Percentiles rank a stretch among this genome's conserved stretches.
Evolutionary conservation across 306 rosid genomes (phyloP).

Genomic region (Gleditsia sinensis): DNA sequence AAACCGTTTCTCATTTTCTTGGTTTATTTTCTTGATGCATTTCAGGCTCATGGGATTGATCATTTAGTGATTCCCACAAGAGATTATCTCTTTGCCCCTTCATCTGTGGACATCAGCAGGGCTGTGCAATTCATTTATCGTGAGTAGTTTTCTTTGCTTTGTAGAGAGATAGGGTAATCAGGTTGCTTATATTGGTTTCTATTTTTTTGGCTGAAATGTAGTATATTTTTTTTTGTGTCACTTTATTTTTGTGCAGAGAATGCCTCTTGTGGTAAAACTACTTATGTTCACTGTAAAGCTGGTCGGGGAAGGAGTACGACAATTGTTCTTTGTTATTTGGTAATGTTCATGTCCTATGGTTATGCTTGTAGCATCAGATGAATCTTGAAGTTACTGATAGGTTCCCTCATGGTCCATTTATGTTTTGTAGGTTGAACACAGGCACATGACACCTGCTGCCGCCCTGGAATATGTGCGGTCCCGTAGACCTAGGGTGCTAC

Average conservation of each 20-base stretch:
- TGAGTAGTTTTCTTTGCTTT: constrained; percentile 42
- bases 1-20: not conserved
- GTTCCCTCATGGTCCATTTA: constrained; percentile 4
- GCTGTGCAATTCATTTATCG: constrained; percentile 95
- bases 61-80: constrained; percentile 94
- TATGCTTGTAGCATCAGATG: constrained; percentile 11
- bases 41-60: constrained; percentile 88
- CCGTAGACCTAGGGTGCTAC: constrained; percentile 87
- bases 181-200: constrained; percentile 10
- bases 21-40: constrained; percentile 39
- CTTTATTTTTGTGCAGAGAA: constrained; percentile 52
- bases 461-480: constrained; percentile 90
- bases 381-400: constrained; percentile 4
- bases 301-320: constrained; percentile 99
- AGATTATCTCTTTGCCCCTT: constrained; percentile 97
- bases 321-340: constrained; percentile 96
- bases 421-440: constrained; percentile 72
- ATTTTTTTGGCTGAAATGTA: not conserved
- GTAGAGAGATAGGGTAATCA: not conserved
- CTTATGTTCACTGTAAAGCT: constrained; percentile 98
- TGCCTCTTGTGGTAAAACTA: constrained; percentile 66
- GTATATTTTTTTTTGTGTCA: not conserved
- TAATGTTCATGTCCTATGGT: constrained; percentile 34
- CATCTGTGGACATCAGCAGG: constrained; percentile 69
- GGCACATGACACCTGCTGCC: constrained; percentile 79